Evolutionary conservation across 306 rosid genomes (phyloP), one percentile per base, ranked within the genome.

Genomic region (Trifolium dubium): DNA sequence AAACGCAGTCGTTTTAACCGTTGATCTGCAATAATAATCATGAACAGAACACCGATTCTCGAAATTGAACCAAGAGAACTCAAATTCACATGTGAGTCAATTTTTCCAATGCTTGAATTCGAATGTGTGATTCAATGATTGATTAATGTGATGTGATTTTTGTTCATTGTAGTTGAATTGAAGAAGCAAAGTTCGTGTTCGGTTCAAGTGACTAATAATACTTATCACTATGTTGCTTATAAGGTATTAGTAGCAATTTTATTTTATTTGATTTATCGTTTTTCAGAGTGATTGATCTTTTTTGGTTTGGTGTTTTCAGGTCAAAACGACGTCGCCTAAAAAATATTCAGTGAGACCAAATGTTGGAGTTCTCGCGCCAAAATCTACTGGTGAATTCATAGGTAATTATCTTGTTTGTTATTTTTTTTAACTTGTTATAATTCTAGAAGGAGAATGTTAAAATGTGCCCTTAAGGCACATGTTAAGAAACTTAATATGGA

Each of bases 271-370:
- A 19, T 77, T 80, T 4, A 17, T 77, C 50, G 8, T 18, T 11
- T 23, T 71, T 51, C 14, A 2, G 28, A 29, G 51, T 32, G 72
- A 62, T 73, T 18, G 6, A 54, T 56, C 68, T 4, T 54, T 75
- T 71, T 62, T 61, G 10, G 10, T 49, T 2, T 49, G 55, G 19
- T 47, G 30, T 53, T 47, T 64, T 73, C 89, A 94, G 99, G 91
- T 95, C 68, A 95, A 95, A 77, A 95, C 99, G 56, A 95, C 99
- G 2, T 88, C 98, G 41, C 99, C 99, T 15, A 92, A 85, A 83
- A 92, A 83, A 77, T 95, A 95, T 74, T 90, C 93, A 35, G 97
- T 95, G 74, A 86, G 90, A 29, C 99, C 99, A 23, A 92, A 86
- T 88, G 97, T 92, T 23, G 99, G 98, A 59, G 79, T 95, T 79